phyloP scores from a whole-genome alignment of 2,329 filamentous ascomycete species.

The Bipolaris sorokiniana region DNA sequence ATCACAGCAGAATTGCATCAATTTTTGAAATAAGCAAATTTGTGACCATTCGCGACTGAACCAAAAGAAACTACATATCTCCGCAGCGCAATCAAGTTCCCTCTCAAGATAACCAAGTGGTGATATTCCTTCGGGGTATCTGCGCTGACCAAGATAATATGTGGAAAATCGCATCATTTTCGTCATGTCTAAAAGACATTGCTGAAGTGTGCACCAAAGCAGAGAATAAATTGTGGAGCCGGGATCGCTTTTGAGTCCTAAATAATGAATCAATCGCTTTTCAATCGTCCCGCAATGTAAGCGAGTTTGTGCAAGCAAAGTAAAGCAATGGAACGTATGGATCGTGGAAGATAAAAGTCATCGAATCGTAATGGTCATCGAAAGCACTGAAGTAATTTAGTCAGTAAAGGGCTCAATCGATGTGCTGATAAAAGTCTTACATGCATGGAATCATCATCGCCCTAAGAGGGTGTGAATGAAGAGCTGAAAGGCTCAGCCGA shows the following conservation, averaged over 20 bases:
- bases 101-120: neutral
- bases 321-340: neutral
- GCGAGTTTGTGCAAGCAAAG: neutral
- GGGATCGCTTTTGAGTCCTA: neutral
- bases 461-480: neutral
- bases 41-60: neutral
- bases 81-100: too few species aligned
- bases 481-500: neutral
- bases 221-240: neutral
- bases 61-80: neutral
- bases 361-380: neutral
- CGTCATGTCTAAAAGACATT: neutral
- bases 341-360: neutral
- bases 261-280: neutral
- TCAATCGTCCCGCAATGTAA: neutral
- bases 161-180: neutral
- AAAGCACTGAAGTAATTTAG: neutral
- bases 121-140: neutral
- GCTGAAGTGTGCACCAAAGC: neutral
- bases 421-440: neutral
- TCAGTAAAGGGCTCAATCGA: neutral
- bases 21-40: neutral
- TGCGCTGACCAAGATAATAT: neutral
- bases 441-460: neutral
- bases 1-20: neutral